Evolutionary conservation across 331 rosid genomes (phyloP), one percentile per base, ranked within the genome.

Genomic region (Ulmus americana): DNA sequence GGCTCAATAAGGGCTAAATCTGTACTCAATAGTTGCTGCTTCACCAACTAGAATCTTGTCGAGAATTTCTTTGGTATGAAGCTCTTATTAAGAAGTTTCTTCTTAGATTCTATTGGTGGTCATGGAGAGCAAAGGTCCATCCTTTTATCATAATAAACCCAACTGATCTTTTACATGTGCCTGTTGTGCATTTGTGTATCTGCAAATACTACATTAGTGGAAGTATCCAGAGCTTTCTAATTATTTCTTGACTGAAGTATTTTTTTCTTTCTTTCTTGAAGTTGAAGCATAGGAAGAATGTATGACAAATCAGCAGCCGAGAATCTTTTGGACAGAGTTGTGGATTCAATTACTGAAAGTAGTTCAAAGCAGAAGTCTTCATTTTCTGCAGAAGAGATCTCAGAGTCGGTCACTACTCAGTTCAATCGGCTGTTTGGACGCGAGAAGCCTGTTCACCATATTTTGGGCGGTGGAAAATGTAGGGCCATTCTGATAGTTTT

Each of bases 391-490:
- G 95, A 87, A 45, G 95, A 82, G 52, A 77, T 59, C n/a, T 74
- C 86, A 5, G 70, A 58, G 43, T 66, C 83, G 3, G 85, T 77
- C 67, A 53, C 80, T 77, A 55, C 76, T 52, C 80, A 84, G 71
- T 68, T 84, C 49, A 81, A 84, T 11, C 83, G 88, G 70, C 80
- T 90, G 52, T 87, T 94, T 67, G 98, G 98, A 74, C 95, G 87
- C 68, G 78, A 94, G 77, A 94, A 82, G 70, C 87, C 95, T 5
- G 76, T 94, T 70, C 80, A 94, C 84, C 71, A 83, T 71, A 4
- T 89, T 77, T 73, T 94, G 66, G 98, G 98, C 45, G 98, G 98
- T 59, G 95, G 98, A 76, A 89, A 82, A 87, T 80, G 98, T 94
- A 83, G 12, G 85, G 18, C 16, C 20, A 38, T 70, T 69, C 61